Evolutionary conservation across 306 rosid genomes (phyloP), one percentile per base, ranked within the genome.

Genomic region (Fagus sylvatica): DNA sequence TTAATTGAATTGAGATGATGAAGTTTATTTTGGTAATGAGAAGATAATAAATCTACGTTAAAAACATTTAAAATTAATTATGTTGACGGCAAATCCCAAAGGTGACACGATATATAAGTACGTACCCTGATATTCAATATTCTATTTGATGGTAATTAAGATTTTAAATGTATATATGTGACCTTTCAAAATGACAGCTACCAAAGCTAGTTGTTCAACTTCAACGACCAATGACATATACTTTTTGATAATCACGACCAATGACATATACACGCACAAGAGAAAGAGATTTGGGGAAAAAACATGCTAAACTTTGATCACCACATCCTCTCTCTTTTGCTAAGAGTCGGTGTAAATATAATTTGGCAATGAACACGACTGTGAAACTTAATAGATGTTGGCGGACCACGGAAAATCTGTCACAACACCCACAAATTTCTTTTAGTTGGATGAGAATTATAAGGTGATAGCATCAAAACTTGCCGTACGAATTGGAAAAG

Each of bases 31-130:
- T 22, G 28, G 28, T 22, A 22, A 22, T 46, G 11, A 15, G 51
- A 46, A 46, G 51, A 46, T 46, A 46, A 46, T 46, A 46, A 46
- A 46, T 8, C 15, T 46, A 46, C 51, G 51, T 46, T 46, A 12
- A 46, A 46, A 46, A 10, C 51, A 46, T 46, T n/a, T 57, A 2
- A 57, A 28, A 57, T 57, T 30, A 57, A 9, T 28, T 5, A 71
- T 71, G 55, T 75, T 76, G 89, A 81, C 61, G 73, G 81, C 51
- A 77, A 85, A 64, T 53, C 83, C 74, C 42, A 67, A 71, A 74
- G 69, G 79, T 55, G 74, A 77, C 83, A 84, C 22, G 19, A 13
- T 22, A 33, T 48, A 71, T 78, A 33, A 67, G 76, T 61, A 65
- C 78, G 79, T 61, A 76, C 53, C 51, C 48, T 42, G 39, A 59